These are phyloP conservation scores for Aaosphaeria arxii DNA, from an alignment of 2,329 filamentous ascomycete species.

Conservation along the genomic window DNA sequence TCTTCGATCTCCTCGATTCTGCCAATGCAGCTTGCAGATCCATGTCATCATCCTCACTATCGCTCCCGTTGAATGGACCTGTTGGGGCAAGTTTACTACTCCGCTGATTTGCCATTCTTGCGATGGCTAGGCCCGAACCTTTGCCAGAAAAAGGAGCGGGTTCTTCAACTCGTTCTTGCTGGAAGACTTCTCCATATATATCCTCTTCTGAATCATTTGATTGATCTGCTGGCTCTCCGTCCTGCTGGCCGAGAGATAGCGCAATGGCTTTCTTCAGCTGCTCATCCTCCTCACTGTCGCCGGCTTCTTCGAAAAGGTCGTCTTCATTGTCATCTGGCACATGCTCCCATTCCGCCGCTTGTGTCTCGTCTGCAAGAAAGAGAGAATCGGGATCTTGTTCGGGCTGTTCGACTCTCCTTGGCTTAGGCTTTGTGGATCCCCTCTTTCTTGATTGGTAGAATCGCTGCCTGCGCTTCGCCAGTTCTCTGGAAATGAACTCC, in stretches of 20 bases:
- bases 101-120: constrained; percentile 71
- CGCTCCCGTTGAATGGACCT: constrained; percentile 43
- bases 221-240: constrained; percentile 38
- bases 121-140: constrained; percentile 58
- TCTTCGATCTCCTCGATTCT: constrained; percentile 60
- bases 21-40: constrained; percentile 75
- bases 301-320: constrained; percentile 56
- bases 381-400: constrained; percentile 50
- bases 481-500: constrained; percentile 32
- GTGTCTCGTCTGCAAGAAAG: constrained; percentile 50
- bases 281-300: constrained; percentile 53
- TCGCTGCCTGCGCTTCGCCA: constrained; percentile 45
- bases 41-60: constrained; percentile 69
- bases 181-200: constrained; percentile 45
- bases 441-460: constrained; percentile 44
- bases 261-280: constrained; percentile 81
- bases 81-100: constrained; percentile 52
- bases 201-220: constrained; percentile 49
- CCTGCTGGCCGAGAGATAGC: constrained; percentile 69
- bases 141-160: constrained; percentile 41
- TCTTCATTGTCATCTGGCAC: constrained; percentile 42
- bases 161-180: constrained; percentile 43
- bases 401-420: constrained; percentile 15
- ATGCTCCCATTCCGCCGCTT: constrained; percentile 42
- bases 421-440: constrained; percentile 11